phyloP scores from a whole-genome alignment of 306 rosid genomes.

The Vigna trinervia region DNA sequence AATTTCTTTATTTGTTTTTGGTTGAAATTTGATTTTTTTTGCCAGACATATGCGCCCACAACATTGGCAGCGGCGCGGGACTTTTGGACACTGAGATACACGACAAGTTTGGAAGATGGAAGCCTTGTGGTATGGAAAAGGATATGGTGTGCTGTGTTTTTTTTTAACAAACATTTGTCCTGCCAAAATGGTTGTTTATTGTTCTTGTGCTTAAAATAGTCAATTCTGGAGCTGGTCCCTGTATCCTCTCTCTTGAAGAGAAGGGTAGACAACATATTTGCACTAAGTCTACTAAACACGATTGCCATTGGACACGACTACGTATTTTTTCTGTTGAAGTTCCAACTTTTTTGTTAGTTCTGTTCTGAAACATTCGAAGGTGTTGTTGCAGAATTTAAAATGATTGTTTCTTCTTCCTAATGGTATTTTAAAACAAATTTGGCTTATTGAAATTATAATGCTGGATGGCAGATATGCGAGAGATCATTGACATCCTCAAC shows the following conservation, averaged over 20 bases:
- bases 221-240: background rate
- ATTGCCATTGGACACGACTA: background rate
- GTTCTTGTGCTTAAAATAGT: background rate
- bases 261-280: background rate
- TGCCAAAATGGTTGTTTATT: background rate
- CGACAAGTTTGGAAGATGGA: conserved; percentile 90
- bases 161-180: background rate
- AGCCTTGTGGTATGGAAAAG: conserved; percentile 86
- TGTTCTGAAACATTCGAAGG: background rate
- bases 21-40: background rate
- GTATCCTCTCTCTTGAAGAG: background rate
- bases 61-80: conserved; percentile 98
- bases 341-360: background rate
- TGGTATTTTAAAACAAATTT: background rate
- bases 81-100: conserved; percentile 92
- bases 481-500: conserved; percentile 84
- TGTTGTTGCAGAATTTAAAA: background rate
- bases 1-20: background rate
- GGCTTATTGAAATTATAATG: conserved; percentile 24
- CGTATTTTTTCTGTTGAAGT: background rate
- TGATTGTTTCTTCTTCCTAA: background rate
- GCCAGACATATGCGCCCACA: conserved; percentile 93
- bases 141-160: background rate
- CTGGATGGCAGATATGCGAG: conserved; percentile 76
- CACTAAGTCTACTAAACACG: background rate